These are phyloP conservation scores for Eucommia ulmoides DNA, from an alignment of 257 asterid genomes.

Conservation along the genomic window DNA sequence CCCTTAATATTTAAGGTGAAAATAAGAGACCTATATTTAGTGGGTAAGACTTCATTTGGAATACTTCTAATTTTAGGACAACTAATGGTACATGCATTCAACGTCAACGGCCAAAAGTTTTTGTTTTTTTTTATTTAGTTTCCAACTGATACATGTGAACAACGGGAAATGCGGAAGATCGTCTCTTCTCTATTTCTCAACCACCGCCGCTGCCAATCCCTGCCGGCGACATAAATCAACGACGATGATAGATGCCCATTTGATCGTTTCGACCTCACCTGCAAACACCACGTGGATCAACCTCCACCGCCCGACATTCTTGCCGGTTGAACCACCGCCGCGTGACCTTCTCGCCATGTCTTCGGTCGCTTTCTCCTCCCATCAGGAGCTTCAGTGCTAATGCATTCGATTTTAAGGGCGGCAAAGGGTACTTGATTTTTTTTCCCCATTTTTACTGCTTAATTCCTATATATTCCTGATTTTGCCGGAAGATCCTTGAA, in stretches of 20 bases:
- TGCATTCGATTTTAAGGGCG: constrained; percentile 43
- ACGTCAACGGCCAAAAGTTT: no score
- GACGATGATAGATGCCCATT: constrained; percentile 24
- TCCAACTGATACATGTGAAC: neutral
- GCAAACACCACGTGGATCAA: constrained; percentile 7
- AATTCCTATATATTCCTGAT: neutral
- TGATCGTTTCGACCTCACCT: constrained; percentile 14
- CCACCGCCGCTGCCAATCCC: neutral
- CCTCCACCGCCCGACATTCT: constrained; percentile 11
- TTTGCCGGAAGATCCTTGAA: neutral
- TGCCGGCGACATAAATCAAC: neutral
- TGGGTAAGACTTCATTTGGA: no score
- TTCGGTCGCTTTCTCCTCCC: constrained; percentile 14
- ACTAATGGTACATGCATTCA: no score
- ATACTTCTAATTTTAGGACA: no score
- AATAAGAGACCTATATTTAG: no score
- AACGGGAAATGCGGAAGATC: no score
- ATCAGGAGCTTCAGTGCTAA: constrained; percentile 17
- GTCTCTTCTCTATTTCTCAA: no score
- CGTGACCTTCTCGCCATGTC: constrained; percentile 8
- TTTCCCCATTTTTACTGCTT: neutral
- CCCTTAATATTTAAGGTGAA: no score
- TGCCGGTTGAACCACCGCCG: constrained; percentile 23
- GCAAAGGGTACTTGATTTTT: constrained; percentile 39
- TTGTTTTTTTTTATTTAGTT: no score